A percentile compares a stretch with the other conserved stretches of the same genome.
phyloP scores from a whole-genome alignment of 805 yeast genomes.

The Yarrowia phangngaensis region DNA sequence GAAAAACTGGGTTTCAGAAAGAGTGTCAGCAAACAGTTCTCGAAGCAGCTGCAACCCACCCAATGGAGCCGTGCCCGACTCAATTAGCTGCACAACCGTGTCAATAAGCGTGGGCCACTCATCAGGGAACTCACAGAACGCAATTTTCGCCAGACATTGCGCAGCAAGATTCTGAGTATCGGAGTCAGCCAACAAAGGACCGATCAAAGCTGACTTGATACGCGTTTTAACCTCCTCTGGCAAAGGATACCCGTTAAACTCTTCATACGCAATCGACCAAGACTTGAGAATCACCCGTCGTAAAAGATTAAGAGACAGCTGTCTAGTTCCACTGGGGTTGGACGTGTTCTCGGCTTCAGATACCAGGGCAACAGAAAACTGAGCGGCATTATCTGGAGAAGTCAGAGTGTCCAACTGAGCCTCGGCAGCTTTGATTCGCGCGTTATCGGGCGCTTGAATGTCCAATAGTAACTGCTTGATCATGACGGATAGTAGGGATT shows the following conservation, averaged over 20 bases:
- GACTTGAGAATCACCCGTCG: constrained; percentile 30
- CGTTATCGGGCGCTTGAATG: constrained; percentile 22
- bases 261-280: constrained; percentile 83
- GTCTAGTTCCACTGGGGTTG: constrained; percentile 6
- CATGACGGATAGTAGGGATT: no score
- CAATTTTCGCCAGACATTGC: constrained; percentile 70
- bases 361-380: constrained; percentile 7
- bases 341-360: constrained; percentile 2
- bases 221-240: constrained; percentile 48
- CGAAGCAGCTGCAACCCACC: constrained; percentile 41
- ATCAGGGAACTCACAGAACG: constrained; percentile 89
- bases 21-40: constrained; percentile 80
- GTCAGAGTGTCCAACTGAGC: constrained; percentile 14
- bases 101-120: constrained; percentile 75
- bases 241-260: constrained; percentile 65
- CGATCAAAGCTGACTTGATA: constrained; percentile 52
- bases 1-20: constrained; percentile 83
- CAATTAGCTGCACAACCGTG: constrained; percentile 42
- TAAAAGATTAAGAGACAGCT: constrained; percentile 6
- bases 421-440: constrained; percentile 23
- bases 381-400: constrained; percentile 1
- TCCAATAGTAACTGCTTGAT: constrained; percentile 13
- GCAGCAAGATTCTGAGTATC: constrained; percentile 52
- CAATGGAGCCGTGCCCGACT: constrained; percentile 44
- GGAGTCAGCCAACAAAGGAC: constrained; percentile 41